phyloP scores from a whole-genome alignment of 768 basidiomycete species.

The Lactarius trivialis region DNA sequence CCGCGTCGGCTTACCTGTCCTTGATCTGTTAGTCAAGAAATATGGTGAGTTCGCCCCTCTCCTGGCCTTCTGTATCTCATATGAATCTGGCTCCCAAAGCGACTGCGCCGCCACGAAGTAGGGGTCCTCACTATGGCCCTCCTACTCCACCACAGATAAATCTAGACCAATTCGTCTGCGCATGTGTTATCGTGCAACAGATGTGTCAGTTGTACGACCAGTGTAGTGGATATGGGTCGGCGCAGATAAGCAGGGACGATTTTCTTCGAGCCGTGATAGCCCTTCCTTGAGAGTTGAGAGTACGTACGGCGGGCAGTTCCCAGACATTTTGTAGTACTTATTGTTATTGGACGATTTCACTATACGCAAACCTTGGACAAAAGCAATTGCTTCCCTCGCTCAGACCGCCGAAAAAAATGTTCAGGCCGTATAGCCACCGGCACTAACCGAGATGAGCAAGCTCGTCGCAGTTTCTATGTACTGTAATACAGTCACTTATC shows the following conservation, averaged over 20 bases:
- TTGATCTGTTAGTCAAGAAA: slow-evolving; percentile 9
- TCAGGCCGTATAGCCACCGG: too few species aligned
- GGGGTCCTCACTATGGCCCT: neutral
- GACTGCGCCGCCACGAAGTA: neutral
- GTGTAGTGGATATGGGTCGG: neutral
- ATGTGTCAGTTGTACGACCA: slow-evolving; percentile 3
- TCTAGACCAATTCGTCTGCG: slow-evolving; percentile 10
- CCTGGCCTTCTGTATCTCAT: neutral
- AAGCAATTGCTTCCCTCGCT: too few species aligned
- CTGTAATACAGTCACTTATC: too few species aligned
- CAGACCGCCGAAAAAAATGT: too few species aligned
- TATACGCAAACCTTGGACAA: too few species aligned
- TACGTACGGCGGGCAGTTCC: neutral
- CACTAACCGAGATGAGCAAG: too few species aligned
- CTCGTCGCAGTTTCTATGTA: too few species aligned
- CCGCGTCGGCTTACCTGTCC: neutral
- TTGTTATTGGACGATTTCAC: too few species aligned
- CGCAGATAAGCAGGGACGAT: slow-evolving; percentile 2
- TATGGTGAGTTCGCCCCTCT: neutral
- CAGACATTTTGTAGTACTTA: neutral
- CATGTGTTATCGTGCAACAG: slow-evolving; percentile 1
- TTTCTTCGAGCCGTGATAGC: slow-evolving; percentile 3
- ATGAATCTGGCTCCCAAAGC: neutral
- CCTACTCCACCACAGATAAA: neutral
- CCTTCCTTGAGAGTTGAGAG: slow-evolving; percentile 7